These are phyloP conservation scores for Poteriospumella lacustris DNA, from an alignment of 108 stramenopile species.

Conservation along the genomic window DNA sequence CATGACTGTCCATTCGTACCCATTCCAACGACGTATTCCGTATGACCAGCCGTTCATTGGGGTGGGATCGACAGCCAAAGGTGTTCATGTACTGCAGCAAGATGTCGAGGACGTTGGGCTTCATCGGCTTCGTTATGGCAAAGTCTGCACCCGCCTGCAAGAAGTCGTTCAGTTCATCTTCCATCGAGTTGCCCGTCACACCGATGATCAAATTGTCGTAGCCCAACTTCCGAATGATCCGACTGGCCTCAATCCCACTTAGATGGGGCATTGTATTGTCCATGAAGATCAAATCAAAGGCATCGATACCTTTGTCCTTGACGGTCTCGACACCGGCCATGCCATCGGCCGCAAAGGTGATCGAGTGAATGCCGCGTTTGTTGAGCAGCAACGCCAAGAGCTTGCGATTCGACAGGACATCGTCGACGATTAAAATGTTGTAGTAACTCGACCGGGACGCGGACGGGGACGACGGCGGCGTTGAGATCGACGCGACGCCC, in stretches of 20 bases:
- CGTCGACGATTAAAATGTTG: too few relatives aligned
- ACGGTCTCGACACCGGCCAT: neutral
- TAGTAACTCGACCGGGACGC: too few relatives aligned
- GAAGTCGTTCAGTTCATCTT: conserved; percentile 16
- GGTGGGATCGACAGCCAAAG: too few relatives aligned
- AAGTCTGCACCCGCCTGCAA: conserved; percentile 13
- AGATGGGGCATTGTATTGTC: neutral
- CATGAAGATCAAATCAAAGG: neutral
- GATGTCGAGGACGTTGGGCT: neutral
- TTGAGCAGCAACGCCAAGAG: neutral
- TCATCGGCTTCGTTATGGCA: conserved; percentile 26
- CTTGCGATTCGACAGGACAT: too few relatives aligned
- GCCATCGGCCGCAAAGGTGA: neutral
- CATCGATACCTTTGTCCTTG: neutral
- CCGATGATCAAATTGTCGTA: conserved; percentile 24
- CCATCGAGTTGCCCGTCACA: conserved; percentile 29
- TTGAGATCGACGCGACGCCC: too few relatives aligned
- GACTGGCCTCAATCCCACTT: conserved; percentile 19
- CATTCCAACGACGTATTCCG: too few relatives aligned
- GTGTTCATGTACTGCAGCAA: neutral
- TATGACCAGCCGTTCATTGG: too few relatives aligned
- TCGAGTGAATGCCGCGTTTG: neutral
- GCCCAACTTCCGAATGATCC: conserved; percentile 24
- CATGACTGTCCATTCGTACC: too few relatives aligned
- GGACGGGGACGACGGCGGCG: too few relatives aligned